Base-by-base conservation (phyloP, 371 early-diverging fungal species). In the Ordospora pajunii region DNA sequence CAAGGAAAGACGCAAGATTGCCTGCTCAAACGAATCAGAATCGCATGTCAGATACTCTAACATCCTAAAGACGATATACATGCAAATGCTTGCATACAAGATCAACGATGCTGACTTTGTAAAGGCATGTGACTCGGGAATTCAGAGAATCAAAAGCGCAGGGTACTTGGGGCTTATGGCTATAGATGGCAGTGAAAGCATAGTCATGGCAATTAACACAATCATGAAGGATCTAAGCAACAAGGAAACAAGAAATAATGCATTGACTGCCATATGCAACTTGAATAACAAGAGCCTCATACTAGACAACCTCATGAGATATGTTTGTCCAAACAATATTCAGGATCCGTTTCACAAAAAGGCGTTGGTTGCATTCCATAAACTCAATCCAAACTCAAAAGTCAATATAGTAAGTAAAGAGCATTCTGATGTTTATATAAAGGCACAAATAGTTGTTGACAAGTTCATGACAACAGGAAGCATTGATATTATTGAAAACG, bases 361-460 rank as follows among this genome's bases (percentile, higher is more conserved):
- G 22, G 48, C 62, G 7, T 8, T 71, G 10, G 51, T 71, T 5
- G 72, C 72, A 6, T 58, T 46, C n/a, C n/a, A 11, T 11, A 25
- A 44, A n/a, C n/a, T 71, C 48, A 42, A 37, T 58, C 49, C 49
- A 22, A 19, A 46, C n/a, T 40, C 23, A 11, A 58, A 6, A 10
- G n/a, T 71, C 5, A 32, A 19, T 62, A 10, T 71, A 19, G 63
- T 71, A 23, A 48, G 72, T 14, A 53, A 48, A 32, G 42, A 40
- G 19, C 27, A 53, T 43, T 32, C 43, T 0, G 44, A 58, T n/a
- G 11, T 70, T 21, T 70, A 40, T 27, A 51, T 70, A 11, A 78
- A 78, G 42, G 10, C 75, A 19, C 79, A 78, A 58, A 68, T 78
- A n/a, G 5, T 78, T 10, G 27, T 67, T 17, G 71, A 78, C 32